phyloP scores from a whole-genome alignment of 1,284 basidiomycete genomes.

The Somion occarium region DNA sequence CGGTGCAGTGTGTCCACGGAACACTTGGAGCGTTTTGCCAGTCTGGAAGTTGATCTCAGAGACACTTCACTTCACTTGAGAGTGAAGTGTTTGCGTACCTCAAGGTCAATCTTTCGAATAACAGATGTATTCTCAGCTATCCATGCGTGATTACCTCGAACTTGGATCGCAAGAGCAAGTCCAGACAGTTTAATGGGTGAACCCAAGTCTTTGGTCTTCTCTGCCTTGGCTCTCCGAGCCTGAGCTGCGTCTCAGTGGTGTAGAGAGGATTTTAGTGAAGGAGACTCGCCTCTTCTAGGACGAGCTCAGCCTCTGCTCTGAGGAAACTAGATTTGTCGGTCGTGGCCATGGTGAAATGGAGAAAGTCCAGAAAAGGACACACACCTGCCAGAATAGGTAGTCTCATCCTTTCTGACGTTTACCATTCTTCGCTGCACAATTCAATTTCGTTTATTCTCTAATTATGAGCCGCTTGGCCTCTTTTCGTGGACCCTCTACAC shows the following conservation, averaged over 20 bases:
- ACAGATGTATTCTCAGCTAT: conserved; percentile 82
- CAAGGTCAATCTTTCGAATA: conserved; percentile 67
- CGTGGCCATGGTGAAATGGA: conserved; percentile 15
- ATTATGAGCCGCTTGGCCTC: conserved; percentile 57
- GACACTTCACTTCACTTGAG: conserved; percentile 1
- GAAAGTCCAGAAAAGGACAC: neutral
- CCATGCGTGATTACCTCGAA: conserved; percentile 69
- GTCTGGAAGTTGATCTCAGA: conserved; percentile 43
- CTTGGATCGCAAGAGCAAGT: conserved; percentile 67
- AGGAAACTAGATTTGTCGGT: conserved; percentile 42
- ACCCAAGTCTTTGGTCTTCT: conserved; percentile 66
- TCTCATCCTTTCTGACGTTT: neutral
- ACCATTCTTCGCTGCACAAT: neutral
- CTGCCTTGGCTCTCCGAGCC: conserved; percentile 71
- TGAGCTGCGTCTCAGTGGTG: conserved; percentile 23
- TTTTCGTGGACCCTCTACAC: conserved; percentile 73
- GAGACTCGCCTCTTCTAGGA: conserved; percentile 61
- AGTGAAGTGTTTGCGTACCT: conserved; percentile 61
- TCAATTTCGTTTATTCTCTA: neutral
- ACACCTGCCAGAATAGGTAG: neutral
- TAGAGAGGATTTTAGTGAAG: conserved; percentile 31
- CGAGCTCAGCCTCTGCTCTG: conserved; percentile 72
- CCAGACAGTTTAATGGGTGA: conserved; percentile 72
- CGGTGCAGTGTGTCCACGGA: conserved; percentile 81
- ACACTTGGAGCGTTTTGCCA: conserved; percentile 71